Percentiles rank a stretch among this genome's conserved stretches.
Conservation (phyloP, 1,284 basidiomycete species). For the Bjerkandera adusta region DNA sequence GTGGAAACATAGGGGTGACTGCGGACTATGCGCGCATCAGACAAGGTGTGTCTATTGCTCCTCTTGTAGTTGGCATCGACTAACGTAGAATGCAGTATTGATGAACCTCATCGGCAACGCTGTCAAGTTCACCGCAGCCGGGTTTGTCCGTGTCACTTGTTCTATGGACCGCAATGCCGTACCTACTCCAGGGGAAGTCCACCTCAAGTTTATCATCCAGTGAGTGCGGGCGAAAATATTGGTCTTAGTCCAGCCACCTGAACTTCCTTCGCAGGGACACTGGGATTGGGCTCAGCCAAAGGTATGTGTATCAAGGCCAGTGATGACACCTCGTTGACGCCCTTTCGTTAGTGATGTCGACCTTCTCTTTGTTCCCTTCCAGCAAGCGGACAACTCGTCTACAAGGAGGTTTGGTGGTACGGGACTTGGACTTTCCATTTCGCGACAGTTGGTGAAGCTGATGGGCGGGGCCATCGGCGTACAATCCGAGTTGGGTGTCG, state of each 20-base stretch:
- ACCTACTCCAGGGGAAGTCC: constrained; percentile 40
- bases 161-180: constrained; percentile 43
- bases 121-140: constrained; percentile 65
- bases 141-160: constrained; percentile 60
- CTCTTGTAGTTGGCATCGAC: background rate
- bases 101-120: constrained; percentile 78
- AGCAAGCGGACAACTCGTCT: constrained; percentile 73
- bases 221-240: too few relatives aligned
- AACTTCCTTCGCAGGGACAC: constrained; percentile 55
- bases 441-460: constrained; percentile 67
- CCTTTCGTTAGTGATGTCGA: constrained; percentile 47
- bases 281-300: constrained; percentile 62
- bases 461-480: constrained; percentile 72
- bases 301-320: constrained; percentile 16
- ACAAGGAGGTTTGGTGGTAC: constrained; percentile 71
- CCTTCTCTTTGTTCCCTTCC: constrained; percentile 66
- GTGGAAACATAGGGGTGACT: constrained; percentile 51
- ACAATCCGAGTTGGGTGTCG: constrained; percentile 56
- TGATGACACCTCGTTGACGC: background rate
- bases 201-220: constrained; percentile 65
- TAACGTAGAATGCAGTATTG: constrained; percentile 39
- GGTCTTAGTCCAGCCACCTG: background rate
- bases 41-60: constrained; percentile 44
- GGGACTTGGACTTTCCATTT: constrained; percentile 70
- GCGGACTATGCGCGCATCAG: constrained; percentile 71